Base-by-base conservation (phyloP, 2,329 filamentous ascomycete genomes). In the Neonectria coccinea region DNA sequence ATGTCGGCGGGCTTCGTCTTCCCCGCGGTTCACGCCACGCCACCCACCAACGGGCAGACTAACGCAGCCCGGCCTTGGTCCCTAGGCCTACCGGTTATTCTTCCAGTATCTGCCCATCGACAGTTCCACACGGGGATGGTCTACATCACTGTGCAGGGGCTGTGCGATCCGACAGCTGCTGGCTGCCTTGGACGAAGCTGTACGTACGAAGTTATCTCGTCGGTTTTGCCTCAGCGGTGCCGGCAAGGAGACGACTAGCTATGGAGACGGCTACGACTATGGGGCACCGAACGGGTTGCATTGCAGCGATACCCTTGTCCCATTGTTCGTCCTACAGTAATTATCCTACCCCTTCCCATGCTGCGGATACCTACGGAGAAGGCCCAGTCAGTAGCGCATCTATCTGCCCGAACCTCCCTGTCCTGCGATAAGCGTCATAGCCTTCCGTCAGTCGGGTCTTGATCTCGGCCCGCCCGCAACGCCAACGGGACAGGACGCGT, bases 391-490 rank as follows among this genome's bases (percentile, higher is more conserved):
- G 29, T 31, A 31, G 47, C 29, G 47, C 16, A 50, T 31, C 16
- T 31, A 50, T 50, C 47, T 50, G 47, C 25, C 25, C 47, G 47
- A 50, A 10, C 47, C 47, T 50, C 47, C 47, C 45, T 48, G 45
- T 33, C 47, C 54, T 66, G 69, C 68, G 70, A 72, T 73, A 73
- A 73, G 71, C 70, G 70, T 70, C 70, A 73, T 67, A 61, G 64
- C 63, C 50, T 63, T 69, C 50, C 36, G 55, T 59, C 59, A 58
- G 56, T 59, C 36, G 31, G 20, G 33, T 27, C 41, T 56, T 33
- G 50, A 50, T 51, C 59, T 69, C 59, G 60, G 59, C 65, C 67
- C 61, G 60, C 67, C 65, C 65, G 60, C 55, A 48, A 33, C 33
- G 25, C 51, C 47, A 53, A 25, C 22, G 33, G 36, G 51, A 56